Conservation (phyloP, 306 rosid genomes). For the Acacia crassicarpa region DNA sequence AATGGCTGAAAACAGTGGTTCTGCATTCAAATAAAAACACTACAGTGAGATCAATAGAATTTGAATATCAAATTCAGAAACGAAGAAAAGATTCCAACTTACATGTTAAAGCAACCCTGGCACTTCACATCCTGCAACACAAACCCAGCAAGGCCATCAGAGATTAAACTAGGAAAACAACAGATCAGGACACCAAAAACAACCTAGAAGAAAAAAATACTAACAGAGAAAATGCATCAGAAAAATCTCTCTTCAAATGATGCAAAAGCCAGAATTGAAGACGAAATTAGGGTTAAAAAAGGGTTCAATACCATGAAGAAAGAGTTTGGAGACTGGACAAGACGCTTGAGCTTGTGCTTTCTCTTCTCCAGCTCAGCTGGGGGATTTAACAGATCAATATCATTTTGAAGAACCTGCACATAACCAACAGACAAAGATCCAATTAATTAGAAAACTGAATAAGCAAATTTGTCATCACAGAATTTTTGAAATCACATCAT, state of each 20-base stretch:
- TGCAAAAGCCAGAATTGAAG: not conserved
- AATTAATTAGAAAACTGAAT: not conserved
- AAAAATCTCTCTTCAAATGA: not conserved
- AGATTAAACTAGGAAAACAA: not conserved
- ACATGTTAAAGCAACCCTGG: constrained; percentile 39
- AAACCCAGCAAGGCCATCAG: not conserved
- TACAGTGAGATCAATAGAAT: not conserved
- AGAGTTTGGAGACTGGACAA: constrained; percentile 33
- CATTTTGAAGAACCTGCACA: constrained; percentile 32
- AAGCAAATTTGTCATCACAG: not conserved
- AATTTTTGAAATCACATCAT: not conserved
- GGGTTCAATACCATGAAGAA: constrained; percentile 29
- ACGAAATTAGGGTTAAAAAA: not conserved
- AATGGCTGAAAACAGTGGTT: constrained; percentile 36
- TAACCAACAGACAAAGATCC: not conserved
- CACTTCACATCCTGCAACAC: constrained; percentile 33
- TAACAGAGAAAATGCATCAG: not conserved
- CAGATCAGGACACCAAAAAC: not conserved
- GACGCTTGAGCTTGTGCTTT: constrained; percentile 38
- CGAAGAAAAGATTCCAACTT: not conserved
- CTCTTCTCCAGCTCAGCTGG: constrained; percentile 33
- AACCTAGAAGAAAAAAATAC: not conserved
- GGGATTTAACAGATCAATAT: constrained; percentile 35
- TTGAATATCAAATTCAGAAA: not conserved
- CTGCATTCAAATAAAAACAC: constrained; percentile 7